Base-by-base conservation (phyloP, 345 rosid genomes). In the Barbarea vulgaris region DNA sequence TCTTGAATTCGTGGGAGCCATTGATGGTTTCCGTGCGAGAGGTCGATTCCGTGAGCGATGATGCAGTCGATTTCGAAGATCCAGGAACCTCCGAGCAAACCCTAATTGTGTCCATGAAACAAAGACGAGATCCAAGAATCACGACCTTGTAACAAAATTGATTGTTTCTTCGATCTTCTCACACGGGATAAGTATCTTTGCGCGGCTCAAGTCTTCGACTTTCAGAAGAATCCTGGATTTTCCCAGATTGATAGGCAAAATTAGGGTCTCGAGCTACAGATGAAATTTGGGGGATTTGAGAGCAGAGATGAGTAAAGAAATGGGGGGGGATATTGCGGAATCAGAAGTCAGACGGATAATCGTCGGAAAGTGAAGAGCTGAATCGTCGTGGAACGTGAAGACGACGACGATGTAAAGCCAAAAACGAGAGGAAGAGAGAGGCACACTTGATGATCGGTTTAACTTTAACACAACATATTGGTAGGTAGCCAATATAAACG, bases 1-100 rank as follows among this genome's bases (percentile, higher is more conserved):
- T 88, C 80, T 81, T 84, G 81, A 90, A 90, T 68, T 88, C 81
- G 75, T 90, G 93, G 6, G 81, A 85, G 52, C 96, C 91, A 81
- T 88, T 87, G 50, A 84, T 64, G 6, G 96, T 88, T 70, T 88
- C 92, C 39, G 85, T 88, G n/a, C 44, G 67, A 65, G 93, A 87
- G 0, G 84, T 82, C 2, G 93, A 90, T 17, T 88, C 82, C 9
- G 93, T 78, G 28, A 84, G 69, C 21, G 75, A 74, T 42, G 37
- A 19, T 2, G 15, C 15, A 25, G 30, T 0, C 36, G 70, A 21
- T 67, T 73, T 74, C 75, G 81, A 80, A 74, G 84, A 81, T 61
- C 83, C 87, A 9, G 79, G 72, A 57, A 83, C 81, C 57, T 85
- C 88, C 48, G 61, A 33, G 50, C 47, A 70, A 75, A 76, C 81